phyloP scores from a whole-genome alignment of 1,139 yeast species.

The Candida tropicalis region DNA sequence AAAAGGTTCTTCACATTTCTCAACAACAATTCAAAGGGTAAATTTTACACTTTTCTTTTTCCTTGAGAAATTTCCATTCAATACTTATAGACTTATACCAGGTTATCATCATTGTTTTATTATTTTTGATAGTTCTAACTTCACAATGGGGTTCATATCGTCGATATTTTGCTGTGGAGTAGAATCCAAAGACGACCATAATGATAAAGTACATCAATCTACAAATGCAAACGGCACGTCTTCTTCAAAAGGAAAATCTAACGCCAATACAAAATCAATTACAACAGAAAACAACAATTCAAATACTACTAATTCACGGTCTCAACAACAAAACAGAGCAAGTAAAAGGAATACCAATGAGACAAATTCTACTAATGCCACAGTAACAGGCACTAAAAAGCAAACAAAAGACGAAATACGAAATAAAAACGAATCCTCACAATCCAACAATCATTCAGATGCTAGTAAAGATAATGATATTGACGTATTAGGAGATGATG shows the following conservation, averaged over 20 bases:
- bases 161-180: constrained; percentile 46
- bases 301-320: constrained; percentile 1
- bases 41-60: background rate
- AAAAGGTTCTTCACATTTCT: background rate
- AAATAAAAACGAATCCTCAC: constrained; percentile 2
- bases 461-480: constrained; percentile 3
- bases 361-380: constrained; percentile 2
- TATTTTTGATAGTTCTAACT: background rate
- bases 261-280: constrained; percentile 8
- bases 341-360: constrained; percentile 3
- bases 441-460: constrained; percentile 8
- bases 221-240: constrained; percentile 5
- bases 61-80: too few species aligned
- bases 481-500: background rate
- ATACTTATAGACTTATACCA: constrained; percentile 4
- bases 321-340: constrained; percentile 3
- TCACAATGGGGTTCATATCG: constrained; percentile 29
- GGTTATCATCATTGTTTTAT: background rate
- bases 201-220: constrained; percentile 25
- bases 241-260: constrained; percentile 4
- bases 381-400: background rate
- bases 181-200: constrained; percentile 39
- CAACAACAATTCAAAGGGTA: constrained; percentile 1
- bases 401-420: background rate
- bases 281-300: constrained; percentile 1